phyloP scores from a whole-genome alignment of 257 asterid genomes.

The Gentiana dahurica region DNA sequence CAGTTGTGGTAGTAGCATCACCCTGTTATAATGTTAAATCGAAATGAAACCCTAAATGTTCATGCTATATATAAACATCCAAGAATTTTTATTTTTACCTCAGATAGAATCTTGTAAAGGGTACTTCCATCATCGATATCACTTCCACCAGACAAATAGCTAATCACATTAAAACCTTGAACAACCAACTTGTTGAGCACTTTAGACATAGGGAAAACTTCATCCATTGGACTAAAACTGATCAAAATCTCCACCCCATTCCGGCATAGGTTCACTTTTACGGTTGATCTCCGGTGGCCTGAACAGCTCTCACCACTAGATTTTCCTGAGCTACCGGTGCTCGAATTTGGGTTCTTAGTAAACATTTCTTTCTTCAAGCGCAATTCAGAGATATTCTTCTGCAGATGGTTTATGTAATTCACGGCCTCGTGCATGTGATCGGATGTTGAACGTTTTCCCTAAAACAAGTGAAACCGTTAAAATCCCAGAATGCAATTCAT shows the following conservation, averaged over 20 bases:
- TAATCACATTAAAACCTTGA: too few species aligned
- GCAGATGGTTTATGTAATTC: too few species aligned
- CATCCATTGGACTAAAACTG: conserved; percentile 5
- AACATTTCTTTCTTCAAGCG: too few species aligned
- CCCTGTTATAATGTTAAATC: not conserved
- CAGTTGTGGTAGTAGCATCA: too few species aligned
- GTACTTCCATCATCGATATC: conserved; percentile 25
- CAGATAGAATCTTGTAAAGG: conserved; percentile 32
- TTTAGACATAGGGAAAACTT: conserved; percentile 24
- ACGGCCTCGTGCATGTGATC: conserved; percentile 9
- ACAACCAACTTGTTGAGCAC: conserved; percentile 2
- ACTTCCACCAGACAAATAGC: conserved; percentile 17
- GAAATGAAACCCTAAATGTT: conserved; percentile 1
- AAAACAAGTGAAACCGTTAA: not conserved
- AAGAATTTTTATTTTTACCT: conserved; percentile 23
- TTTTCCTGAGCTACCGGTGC: too few species aligned
- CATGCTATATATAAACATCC: not conserved
- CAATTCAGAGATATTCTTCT: too few species aligned
- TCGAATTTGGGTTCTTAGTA: too few species aligned
- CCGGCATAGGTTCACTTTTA: conserved; percentile 17
- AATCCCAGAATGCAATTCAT: too few species aligned
- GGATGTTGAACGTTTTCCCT: conserved; percentile 45
- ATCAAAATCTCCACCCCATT: conserved; percentile 41
- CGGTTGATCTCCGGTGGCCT: conserved; percentile 21
- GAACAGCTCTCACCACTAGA: too few species aligned